Percentiles rank a stretch among this genome's conserved stretches.
phyloP scores from a whole-genome alignment of 2,329 filamentous ascomycete genomes.

The Fusarium torulosum region DNA sequence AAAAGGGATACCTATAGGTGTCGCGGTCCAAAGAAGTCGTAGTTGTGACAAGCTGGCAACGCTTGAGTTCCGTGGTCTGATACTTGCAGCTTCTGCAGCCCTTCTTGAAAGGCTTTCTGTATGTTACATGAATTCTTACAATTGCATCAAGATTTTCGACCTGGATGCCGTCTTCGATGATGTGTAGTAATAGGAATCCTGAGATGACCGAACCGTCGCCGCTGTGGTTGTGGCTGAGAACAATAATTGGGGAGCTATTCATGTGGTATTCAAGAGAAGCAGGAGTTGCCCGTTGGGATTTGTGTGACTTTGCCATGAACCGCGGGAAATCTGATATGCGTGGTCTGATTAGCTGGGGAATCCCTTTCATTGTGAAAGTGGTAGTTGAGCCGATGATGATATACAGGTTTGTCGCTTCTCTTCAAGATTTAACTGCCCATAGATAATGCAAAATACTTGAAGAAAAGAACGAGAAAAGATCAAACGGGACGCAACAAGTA shows the following conservation, averaged over 20 bases:
- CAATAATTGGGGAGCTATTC: conserved; percentile 14
- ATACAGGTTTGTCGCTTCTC: background rate
- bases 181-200: conserved; percentile 3
- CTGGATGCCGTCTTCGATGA: conserved; percentile 5
- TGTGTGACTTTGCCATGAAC: background rate
- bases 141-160: conserved; percentile 22
- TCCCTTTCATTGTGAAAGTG: conserved; percentile 11
- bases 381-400: background rate
- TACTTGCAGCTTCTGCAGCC: conserved; percentile 36
- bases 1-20: conserved; percentile 78
- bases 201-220: conserved; percentile 13
- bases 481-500: accelerated
- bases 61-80: conserved; percentile 28
- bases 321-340: background rate
- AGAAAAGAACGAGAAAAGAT: background rate
- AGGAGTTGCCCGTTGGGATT: background rate
- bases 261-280: conserved; percentile 23
- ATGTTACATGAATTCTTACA: background rate
- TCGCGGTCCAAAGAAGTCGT: background rate
- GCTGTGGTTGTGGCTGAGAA: conserved; percentile 4
- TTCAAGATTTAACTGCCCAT: no score
- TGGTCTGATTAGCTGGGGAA: conserved; percentile 24
- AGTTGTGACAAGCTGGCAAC: conserved; percentile 27
- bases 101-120: conserved; percentile 36
- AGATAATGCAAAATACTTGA: no score